phyloP scores from a whole-genome alignment of 768 basidiomycete genomes.

The Calocera cornea region DNA sequence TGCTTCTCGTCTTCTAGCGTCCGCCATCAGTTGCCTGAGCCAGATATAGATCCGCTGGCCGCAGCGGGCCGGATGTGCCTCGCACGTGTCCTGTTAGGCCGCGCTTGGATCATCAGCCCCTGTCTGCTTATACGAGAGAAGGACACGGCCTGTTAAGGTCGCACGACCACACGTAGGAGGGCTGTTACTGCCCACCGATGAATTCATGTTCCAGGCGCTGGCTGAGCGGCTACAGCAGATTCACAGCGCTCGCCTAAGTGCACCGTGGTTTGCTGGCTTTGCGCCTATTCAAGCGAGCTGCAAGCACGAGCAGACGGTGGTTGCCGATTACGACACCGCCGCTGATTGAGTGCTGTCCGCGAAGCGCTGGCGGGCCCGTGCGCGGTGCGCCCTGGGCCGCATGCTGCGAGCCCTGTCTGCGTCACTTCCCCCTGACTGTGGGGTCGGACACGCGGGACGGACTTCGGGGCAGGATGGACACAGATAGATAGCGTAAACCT shows the following conservation, averaged over 20 bases:
- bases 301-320: neutral
- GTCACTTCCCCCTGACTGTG: neutral
- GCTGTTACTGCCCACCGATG: neutral
- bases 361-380: neutral
- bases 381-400: neutral
- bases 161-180: neutral
- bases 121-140: neutral
- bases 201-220: neutral
- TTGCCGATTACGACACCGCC: neutral
- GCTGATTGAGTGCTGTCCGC: constrained; percentile 2
- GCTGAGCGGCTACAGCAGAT: neutral
- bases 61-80: neutral
- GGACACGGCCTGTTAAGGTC: neutral
- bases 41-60: constrained; percentile 3
- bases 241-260: neutral
- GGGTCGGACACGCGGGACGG: neutral
- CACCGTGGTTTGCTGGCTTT: neutral
- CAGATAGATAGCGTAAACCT: neutral
- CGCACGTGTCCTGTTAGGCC: neutral
- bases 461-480: neutral
- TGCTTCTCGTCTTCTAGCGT: neutral
- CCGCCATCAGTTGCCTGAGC: neutral
- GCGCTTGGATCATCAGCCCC: neutral
- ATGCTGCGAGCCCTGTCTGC: neutral
- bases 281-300: neutral